phyloP scores from a whole-genome alignment of 225 moss, liverwort and hornwort genomes.

The Marchantia polymorpha region DNA sequence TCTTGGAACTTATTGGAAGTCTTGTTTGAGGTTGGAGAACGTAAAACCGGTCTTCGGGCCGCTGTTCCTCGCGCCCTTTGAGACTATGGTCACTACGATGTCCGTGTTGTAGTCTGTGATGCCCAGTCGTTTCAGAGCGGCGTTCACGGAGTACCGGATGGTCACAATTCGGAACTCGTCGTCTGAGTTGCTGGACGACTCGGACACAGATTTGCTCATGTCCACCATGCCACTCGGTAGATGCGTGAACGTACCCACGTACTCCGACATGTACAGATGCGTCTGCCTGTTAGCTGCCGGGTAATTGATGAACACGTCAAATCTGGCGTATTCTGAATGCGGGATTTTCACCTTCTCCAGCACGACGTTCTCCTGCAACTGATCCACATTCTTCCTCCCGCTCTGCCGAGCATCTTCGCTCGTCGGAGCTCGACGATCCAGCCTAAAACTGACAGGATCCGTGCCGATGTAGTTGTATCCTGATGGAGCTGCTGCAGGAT shows the following conservation, averaged over 20 bases:
- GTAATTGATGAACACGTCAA: constrained; percentile 47
- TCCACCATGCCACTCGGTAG: background rate
- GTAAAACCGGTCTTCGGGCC: too few species aligned
- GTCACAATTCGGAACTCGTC: background rate
- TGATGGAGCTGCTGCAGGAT: background rate
- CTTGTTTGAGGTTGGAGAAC: too few species aligned
- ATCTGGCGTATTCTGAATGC: constrained; percentile 23
- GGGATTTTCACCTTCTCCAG: constrained; percentile 38
- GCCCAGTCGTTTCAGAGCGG: too few species aligned
- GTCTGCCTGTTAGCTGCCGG: constrained; percentile 33
- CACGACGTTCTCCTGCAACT: constrained; percentile 31
- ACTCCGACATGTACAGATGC: background rate
- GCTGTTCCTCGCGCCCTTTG: too few species aligned
- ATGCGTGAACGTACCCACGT: background rate
- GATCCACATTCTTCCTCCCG: constrained; percentile 11
- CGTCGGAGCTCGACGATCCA: constrained; percentile 12
- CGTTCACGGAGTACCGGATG: background rate
- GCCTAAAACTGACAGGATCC: background rate
- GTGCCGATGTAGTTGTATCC: background rate
- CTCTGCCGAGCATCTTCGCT: constrained; percentile 6
- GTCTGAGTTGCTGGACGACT: too few species aligned
- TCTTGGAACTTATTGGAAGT: too few species aligned
- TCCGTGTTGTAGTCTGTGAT: too few species aligned
- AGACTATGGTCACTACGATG: too few species aligned
- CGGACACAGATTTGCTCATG: background rate